These are phyloP conservation scores for Adansonia gregorii DNA, from an alignment of 441 rosid species.

Conservation along the genomic window DNA sequence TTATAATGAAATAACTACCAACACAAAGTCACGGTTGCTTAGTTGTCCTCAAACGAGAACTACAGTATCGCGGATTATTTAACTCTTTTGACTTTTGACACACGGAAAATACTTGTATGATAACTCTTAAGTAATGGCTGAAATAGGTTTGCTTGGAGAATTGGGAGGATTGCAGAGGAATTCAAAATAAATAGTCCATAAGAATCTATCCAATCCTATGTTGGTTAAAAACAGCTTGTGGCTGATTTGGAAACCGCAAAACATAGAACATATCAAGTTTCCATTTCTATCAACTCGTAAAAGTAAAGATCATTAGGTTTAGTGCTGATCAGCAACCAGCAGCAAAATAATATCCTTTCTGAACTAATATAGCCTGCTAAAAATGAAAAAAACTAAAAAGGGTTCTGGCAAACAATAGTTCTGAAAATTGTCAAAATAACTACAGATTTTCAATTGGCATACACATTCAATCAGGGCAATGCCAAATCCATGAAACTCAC, in stretches of 20 bases:
- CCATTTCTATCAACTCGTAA: background rate
- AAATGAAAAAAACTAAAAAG: background rate
- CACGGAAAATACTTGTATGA: background rate
- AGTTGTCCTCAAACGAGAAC: background rate
- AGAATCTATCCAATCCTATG: slow-evolving; percentile 14
- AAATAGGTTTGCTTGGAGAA: slow-evolving; percentile 5
- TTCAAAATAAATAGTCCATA: background rate
- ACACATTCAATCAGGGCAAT: background rate
- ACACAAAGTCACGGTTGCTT: background rate
- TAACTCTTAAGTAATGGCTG: background rate
- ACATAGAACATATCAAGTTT: background rate
- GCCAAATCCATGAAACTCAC: background rate
- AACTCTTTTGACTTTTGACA: slow-evolving; percentile 12
- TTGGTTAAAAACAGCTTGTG: background rate
- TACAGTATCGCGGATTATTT: background rate
- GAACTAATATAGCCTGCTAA: background rate
- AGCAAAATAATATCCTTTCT: background rate
- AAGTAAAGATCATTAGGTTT: slow-evolving; percentile 5
- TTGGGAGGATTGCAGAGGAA: background rate
- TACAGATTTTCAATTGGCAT: background rate
- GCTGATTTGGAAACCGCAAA: background rate
- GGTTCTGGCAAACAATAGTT: background rate
- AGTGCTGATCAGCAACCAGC: background rate
- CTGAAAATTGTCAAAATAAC: background rate
- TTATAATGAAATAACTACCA: background rate